A percentile compares a stretch with the other conserved stretches of the same genome.
These are phyloP conservation scores for Lodderomyces pseudojiufengensis DNA, from an alignment of 1,139 yeast species.

Conservation along the genomic window DNA sequence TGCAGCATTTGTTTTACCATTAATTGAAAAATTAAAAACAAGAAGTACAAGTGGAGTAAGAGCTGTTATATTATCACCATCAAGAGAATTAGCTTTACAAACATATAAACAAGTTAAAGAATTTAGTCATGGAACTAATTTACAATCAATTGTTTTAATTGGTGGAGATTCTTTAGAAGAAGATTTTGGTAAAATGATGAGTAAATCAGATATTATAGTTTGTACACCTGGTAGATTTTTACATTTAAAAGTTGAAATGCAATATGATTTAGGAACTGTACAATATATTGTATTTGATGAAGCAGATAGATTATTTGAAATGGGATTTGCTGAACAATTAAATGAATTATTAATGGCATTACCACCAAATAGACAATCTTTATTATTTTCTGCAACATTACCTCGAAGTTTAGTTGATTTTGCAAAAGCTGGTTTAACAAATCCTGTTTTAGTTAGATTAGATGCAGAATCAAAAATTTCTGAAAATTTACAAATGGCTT, in stretches of 20 bases:
- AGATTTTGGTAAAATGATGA: conserved; percentile 89
- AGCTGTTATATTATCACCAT: conserved; percentile 85
- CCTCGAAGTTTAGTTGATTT: conserved; percentile 91
- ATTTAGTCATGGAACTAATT: conserved; percentile 77
- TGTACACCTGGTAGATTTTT: conserved; percentile 98
- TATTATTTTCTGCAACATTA: conserved; percentile 90
- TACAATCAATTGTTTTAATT: conserved; percentile 74
- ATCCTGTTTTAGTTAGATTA: conserved; percentile 86
- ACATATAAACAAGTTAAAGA: conserved; percentile 88
- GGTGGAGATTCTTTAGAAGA: conserved; percentile 99
- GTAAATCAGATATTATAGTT: conserved; percentile 89
- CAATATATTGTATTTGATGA: conserved; percentile 96
- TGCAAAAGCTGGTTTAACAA: conserved; percentile 92
- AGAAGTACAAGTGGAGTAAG: conserved; percentile 90
- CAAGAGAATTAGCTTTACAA: conserved; percentile 85
- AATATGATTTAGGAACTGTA: conserved; percentile 71
- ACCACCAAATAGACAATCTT: conserved; percentile 80
- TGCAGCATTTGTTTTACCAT: conserved; percentile 93
- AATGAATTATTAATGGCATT: conserved; percentile 83
- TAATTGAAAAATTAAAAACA: conserved; percentile 60
- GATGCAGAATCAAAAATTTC: conserved; percentile 91
- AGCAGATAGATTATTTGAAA: conserved; percentile 95
- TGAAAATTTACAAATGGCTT: conserved; percentile 88
- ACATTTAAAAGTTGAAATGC: conserved; percentile 95
- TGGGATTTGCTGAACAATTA: conserved; percentile 94